These are phyloP conservation scores for Echinosophora koreensis DNA, from an alignment of 306 rosid genomes.

Conservation along the genomic window DNA sequence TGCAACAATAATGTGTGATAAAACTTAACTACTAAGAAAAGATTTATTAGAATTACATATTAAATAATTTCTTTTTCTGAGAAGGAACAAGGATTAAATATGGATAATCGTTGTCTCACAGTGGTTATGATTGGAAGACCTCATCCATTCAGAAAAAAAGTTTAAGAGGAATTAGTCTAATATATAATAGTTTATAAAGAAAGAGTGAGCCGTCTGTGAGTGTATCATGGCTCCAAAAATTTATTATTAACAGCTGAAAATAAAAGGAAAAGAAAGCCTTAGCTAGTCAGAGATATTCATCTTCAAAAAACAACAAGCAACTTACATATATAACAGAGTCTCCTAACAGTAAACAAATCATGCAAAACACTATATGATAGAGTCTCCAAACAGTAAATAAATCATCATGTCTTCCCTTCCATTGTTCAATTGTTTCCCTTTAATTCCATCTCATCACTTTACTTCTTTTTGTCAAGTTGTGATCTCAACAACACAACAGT, in stretches of 20 bases:
- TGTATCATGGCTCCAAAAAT: constrained; percentile 15
- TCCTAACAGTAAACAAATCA: not conserved
- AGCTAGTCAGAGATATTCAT: not conserved
- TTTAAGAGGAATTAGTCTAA: constrained; percentile 27
- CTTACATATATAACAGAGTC: constrained; percentile 41
- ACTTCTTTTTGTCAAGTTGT: constrained; percentile 26
- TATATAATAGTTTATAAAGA: constrained; percentile 2
- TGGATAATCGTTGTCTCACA: constrained; percentile 13
- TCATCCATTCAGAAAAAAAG: not conserved
- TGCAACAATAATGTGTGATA: not conserved
- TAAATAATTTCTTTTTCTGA: not conserved
- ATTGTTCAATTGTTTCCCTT: not conserved
- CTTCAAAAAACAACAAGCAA: constrained; percentile 24
- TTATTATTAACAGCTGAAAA: constrained; percentile 32
- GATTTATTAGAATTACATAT: constrained; percentile 28
- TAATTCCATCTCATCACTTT: constrained; percentile 11
- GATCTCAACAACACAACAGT: not conserved
- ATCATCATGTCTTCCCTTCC: constrained; percentile 10
- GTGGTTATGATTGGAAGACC: not conserved
- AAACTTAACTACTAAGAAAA: not conserved
- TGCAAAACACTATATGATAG: no score
- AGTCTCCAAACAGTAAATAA: not conserved
- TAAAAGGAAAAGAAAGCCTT: constrained; percentile 2
- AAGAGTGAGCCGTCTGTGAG: not conserved
- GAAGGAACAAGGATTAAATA: constrained; percentile 34